phyloP scores from a whole-genome alignment of 495 filamentous ascomycete genomes.

The Hyphodiscus hymeniophilus region DNA sequence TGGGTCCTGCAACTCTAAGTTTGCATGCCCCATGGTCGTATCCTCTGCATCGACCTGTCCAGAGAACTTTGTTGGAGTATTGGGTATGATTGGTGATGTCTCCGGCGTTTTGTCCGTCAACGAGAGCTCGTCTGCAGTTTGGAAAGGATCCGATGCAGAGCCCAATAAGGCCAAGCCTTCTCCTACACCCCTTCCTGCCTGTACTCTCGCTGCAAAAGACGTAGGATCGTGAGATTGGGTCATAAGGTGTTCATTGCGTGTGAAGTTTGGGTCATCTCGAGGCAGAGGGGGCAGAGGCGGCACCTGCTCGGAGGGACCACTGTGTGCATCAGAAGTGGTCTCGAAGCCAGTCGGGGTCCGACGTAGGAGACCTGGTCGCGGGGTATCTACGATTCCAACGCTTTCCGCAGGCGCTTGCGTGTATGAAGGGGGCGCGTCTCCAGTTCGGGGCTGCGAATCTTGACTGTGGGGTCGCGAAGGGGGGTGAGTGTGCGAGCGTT shows the following conservation, averaged over 20 bases:
- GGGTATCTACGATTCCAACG: slow-evolving; percentile 4
- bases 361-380: slow-evolving; percentile 25
- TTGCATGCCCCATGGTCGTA: slow-evolving; percentile 10
- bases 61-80: background rate
- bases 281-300: background rate
- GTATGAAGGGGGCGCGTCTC: slow-evolving; percentile 17
- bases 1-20: slow-evolving; percentile 14
- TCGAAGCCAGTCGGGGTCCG: slow-evolving; percentile 43
- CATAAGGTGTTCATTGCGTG: background rate
- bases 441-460: slow-evolving; percentile 16
- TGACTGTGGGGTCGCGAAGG: slow-evolving; percentile 20
- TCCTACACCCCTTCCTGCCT: slow-evolving; percentile 66
- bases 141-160: slow-evolving; percentile 25
- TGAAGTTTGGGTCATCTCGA: slow-evolving; percentile 10
- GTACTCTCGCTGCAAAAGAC: slow-evolving; percentile 46
- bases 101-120: slow-evolving; percentile 7
- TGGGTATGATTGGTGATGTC: background rate
- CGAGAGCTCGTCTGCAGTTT: slow-evolving; percentile 22
- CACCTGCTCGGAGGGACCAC: slow-evolving; percentile 16
- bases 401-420: background rate
- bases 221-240: slow-evolving; percentile 7
- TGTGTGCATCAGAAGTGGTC: slow-evolving; percentile 16
- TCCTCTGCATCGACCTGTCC: too few species aligned
- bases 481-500: slow-evolving; percentile 25
- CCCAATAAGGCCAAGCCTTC: slow-evolving; percentile 62